These are phyloP conservation scores for Boletus tomentosulus DNA, from an alignment of 768 basidiomycete genomes.

Conservation along the genomic window DNA sequence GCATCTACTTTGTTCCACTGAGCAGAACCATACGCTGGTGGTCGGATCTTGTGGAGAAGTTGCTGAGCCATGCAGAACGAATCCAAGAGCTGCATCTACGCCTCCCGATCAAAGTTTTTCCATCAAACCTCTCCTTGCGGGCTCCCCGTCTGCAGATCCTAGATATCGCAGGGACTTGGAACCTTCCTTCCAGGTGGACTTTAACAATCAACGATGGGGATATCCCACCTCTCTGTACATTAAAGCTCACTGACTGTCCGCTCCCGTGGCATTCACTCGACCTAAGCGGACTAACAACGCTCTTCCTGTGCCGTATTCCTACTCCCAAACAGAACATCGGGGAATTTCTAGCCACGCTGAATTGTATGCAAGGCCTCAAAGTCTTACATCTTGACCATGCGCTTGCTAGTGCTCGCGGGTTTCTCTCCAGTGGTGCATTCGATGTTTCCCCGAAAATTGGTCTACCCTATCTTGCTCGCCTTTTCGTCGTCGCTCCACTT, in stretches of 20 bases:
- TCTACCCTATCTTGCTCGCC: constrained; percentile 1
- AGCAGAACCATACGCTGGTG: too few relatives aligned
- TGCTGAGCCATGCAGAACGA: background rate
- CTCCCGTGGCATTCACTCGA: background rate
- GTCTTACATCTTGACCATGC: constrained; percentile 31
- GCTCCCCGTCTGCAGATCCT: background rate
- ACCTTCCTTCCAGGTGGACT: background rate
- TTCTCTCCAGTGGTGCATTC: background rate
- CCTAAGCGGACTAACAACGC: constrained; percentile 18
- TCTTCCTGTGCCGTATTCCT: constrained; percentile 21
- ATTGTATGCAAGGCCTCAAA: constrained; percentile 32
- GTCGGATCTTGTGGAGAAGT: background rate
- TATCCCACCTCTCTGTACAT: too few relatives aligned
- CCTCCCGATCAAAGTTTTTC: background rate
- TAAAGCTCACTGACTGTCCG: background rate
- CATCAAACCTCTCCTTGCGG: background rate
- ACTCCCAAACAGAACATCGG: too few relatives aligned
- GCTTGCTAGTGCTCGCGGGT: constrained; percentile 12
- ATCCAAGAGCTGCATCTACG: background rate
- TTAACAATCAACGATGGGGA: background rate
- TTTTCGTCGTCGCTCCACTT: constrained; percentile 4
- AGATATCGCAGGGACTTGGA: background rate
- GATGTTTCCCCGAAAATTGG: background rate
- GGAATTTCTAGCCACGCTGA: constrained; percentile 29
- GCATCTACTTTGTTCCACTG: background rate